These are phyloP conservation scores for Rugiboletus extremiorientalis DNA, from an alignment of 1,284 basidiomycete species.

Conservation along the genomic window DNA sequence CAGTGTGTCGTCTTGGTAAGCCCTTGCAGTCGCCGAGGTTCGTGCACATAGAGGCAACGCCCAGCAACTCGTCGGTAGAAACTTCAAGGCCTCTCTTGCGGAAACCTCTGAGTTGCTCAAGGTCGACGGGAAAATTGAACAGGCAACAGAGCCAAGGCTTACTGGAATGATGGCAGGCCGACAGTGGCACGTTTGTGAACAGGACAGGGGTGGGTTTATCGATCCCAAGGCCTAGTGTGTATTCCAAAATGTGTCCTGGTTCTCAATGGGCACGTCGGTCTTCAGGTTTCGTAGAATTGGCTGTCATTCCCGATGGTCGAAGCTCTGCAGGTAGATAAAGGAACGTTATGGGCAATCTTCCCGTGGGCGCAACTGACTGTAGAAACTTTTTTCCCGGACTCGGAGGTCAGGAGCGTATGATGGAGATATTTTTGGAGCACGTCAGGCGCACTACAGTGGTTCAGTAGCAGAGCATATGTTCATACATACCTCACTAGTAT, in stretches of 20 bases:
- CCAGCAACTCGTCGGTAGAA: neutral
- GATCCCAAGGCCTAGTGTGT: neutral
- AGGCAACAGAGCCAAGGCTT: neutral
- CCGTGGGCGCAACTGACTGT: neutral
- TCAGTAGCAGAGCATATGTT: no score
- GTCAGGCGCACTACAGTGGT: neutral
- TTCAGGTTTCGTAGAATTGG: neutral
- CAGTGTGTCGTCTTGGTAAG: neutral
- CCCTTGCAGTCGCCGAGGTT: neutral
- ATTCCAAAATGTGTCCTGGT: neutral
- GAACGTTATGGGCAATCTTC: neutral
- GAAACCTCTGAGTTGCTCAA: no score
- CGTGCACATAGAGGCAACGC: neutral
- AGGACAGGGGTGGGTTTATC: neutral
- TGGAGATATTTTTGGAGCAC: neutral
- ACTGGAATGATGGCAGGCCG: neutral
- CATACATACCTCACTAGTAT: neutral
- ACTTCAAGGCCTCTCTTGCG: neutral
- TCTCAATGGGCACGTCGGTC: neutral
- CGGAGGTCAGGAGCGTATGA: neutral
- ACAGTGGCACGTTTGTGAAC: neutral
- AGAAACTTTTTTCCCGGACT: no score
- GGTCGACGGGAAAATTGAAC: neutral
- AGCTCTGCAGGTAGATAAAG: no score
- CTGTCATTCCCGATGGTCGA: neutral